Percentiles rank a stretch among this genome's conserved stretches.
These are phyloP conservation scores for Trichocladium uniseriatum DNA, from an alignment of 495 filamentous ascomycete genomes.

Conservation along the genomic window DNA sequence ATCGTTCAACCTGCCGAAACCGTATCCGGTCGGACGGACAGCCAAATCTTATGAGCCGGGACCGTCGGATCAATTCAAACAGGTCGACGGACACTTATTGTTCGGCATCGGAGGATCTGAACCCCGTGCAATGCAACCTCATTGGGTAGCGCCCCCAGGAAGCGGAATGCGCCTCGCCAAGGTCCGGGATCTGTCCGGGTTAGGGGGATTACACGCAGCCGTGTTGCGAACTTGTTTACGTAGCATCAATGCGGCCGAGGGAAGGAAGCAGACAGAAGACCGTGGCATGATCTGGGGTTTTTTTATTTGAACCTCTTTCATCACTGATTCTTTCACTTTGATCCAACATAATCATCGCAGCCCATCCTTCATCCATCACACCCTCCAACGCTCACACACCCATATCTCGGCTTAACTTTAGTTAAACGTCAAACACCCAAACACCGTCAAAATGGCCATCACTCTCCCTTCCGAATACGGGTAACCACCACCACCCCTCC, in stretches of 20 bases:
- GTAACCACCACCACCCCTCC: conserved; percentile 15
- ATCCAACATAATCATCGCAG: background rate
- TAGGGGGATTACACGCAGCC: too few relatives aligned
- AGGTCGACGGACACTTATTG: conserved; percentile 10
- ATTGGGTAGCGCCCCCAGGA: background rate
- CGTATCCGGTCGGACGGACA: background rate
- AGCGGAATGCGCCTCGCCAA: background rate
- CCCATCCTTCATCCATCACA: background rate
- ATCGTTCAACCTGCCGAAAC: too few relatives aligned
- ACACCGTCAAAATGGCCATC: conserved; percentile 20
- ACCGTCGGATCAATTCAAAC: background rate
- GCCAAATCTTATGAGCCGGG: too few relatives aligned
- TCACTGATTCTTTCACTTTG: background rate
- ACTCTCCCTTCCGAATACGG: conserved; percentile 34
- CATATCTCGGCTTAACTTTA: background rate
- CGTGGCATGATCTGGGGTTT: background rate
- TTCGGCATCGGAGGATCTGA: conserved; percentile 1
- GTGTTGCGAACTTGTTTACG: background rate
- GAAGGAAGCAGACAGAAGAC: conserved; percentile 1
- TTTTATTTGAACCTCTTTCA: conserved; percentile 1
- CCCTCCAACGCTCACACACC: too few relatives aligned
- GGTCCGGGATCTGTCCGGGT: too few relatives aligned
- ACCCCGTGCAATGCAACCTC: background rate
- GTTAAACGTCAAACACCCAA: background rate
- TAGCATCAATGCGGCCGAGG: background rate